phyloP scores from a whole-genome alignment of 345 rosid genomes.

The Murraya paniculata region DNA sequence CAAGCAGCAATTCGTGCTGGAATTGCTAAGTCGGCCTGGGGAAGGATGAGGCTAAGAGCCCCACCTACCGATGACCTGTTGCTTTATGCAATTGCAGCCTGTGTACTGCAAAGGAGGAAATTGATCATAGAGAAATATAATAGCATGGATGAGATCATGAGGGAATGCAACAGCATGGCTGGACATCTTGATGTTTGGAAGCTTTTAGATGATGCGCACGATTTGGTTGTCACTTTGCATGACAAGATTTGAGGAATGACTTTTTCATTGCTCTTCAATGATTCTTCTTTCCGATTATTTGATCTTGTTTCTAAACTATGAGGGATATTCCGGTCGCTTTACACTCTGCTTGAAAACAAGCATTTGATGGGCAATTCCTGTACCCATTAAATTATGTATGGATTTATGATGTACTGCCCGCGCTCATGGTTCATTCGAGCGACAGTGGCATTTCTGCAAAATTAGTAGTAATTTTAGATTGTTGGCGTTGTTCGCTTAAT shows the following conservation, averaged over 20 bases:
- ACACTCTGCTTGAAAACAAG: constrained; percentile 7
- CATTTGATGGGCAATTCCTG: constrained; percentile 14
- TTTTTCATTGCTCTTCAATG: neutral
- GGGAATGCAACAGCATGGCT: constrained; percentile 91
- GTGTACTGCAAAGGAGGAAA: constrained; percentile 92
- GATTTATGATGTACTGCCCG: constrained; percentile 23
- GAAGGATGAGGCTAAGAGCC: constrained; percentile 78
- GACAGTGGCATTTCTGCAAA: constrained; percentile 20
- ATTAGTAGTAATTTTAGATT: constrained; percentile 4
- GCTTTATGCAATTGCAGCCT: constrained; percentile 93
- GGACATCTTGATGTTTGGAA: constrained; percentile 92
- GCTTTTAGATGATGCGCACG: constrained; percentile 95
- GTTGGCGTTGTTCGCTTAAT: neutral
- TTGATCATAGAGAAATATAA: constrained; percentile 81
- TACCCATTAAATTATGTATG: constrained; percentile 8
- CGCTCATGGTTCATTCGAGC: constrained; percentile 17
- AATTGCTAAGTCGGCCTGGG: constrained; percentile 74
- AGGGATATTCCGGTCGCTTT: constrained; percentile 5
- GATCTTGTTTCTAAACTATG: neutral
- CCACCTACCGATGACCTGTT: constrained; percentile 89
- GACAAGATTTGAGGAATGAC: constrained; percentile 53
- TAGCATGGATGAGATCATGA: constrained; percentile 95
- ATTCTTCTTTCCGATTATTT: neutral
- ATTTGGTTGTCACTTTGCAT: constrained; percentile 75
- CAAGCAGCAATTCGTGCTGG: constrained; percentile 83